These are phyloP conservation scores for Colletotrichum cereale DNA, from an alignment of 2,329 filamentous ascomycete species.

Conservation along the genomic window DNA sequence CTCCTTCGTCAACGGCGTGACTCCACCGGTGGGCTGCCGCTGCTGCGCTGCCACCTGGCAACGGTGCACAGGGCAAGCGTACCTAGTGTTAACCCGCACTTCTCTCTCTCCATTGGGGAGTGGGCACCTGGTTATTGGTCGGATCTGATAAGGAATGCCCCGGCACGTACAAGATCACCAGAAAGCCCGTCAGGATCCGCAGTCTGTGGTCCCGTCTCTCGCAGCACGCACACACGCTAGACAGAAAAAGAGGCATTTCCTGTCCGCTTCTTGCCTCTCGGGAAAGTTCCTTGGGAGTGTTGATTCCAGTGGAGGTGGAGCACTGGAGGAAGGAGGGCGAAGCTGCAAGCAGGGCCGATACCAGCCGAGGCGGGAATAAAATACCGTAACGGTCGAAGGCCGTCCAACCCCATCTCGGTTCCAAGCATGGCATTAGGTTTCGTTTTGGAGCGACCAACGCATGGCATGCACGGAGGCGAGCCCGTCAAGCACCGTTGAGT, in stretches of 20 bases:
- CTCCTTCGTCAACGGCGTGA: background rate
- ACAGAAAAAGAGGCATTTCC: slow-evolving; percentile 17
- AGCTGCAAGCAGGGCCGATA: slow-evolving; percentile 11
- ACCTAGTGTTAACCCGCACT: background rate
- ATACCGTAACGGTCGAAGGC: background rate
- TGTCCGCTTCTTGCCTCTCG: slow-evolving; percentile 21
- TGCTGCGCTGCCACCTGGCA: background rate
- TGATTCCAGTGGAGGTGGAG: slow-evolving; percentile 13
- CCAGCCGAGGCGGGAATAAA: slow-evolving; percentile 23
- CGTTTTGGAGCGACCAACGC: background rate
- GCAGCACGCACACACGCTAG: slow-evolving; percentile 14
- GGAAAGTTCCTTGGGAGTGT: slow-evolving; percentile 20
- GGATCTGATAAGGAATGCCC: slow-evolving; percentile 39
- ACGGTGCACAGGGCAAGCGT: background rate
- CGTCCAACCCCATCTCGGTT: background rate
- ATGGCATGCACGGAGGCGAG: background rate
- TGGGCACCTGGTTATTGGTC: slow-evolving; percentile 33
- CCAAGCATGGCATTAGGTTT: background rate
- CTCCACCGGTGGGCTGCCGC: background rate
- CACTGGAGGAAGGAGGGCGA: background rate
- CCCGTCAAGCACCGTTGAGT: background rate
- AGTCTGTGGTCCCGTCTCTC: slow-evolving; percentile 3
- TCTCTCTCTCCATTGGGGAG: background rate
- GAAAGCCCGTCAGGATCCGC: slow-evolving; percentile 3
- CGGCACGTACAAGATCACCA: slow-evolving; percentile 30